Percentiles rank a stretch among this genome's conserved stretches.
phyloP scores from a whole-genome alignment of 345 rosid species.

The Eucalyptus shirleyi region DNA sequence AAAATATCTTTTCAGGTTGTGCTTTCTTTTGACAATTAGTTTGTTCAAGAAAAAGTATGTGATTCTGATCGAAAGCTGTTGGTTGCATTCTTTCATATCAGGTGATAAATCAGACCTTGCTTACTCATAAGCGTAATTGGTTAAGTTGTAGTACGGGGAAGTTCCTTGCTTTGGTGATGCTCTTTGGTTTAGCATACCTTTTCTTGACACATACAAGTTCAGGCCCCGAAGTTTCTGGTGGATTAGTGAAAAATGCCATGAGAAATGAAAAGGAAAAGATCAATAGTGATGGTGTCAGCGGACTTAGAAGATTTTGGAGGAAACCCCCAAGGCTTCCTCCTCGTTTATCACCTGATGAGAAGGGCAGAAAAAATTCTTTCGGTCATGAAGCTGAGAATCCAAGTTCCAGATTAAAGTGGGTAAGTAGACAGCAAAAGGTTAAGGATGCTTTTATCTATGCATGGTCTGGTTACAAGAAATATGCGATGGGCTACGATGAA shows the following conservation, averaged over 20 bases:
- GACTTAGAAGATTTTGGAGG: constrained; percentile 55
- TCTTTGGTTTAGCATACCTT: constrained; percentile 65
- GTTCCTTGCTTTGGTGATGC: constrained; percentile 49
- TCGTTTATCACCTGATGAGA: constrained; percentile 68
- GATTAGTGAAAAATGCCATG: constrained; percentile 3
- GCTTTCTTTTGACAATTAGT: not conserved
- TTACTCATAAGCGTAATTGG: constrained; percentile 40
- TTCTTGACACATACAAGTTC: constrained; percentile 37
- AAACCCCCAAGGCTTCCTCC: constrained; percentile 91
- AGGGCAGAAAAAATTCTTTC: constrained; percentile 5
- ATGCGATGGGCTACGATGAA: constrained; percentile 90
- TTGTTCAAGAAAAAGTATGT: not conserved
- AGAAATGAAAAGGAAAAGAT: constrained; percentile 16
- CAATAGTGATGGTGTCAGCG: constrained; percentile 13
- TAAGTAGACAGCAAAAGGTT: constrained; percentile 54
- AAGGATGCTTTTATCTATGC: constrained; percentile 84
- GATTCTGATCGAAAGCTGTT: not conserved
- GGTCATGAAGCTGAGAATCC: constrained; percentile 3
- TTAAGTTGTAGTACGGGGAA: constrained; percentile 76
- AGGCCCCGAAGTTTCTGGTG: constrained; percentile 12
- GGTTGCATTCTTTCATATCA: constrained; percentile 2
- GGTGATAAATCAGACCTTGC: constrained; percentile 64
- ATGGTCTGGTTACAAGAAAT: constrained; percentile 89
- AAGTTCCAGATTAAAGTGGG: constrained; percentile 41
- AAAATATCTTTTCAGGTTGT: not conserved